Conservation (phyloP, 805 yeast species). For the Cyberlindnera japonica region DNA sequence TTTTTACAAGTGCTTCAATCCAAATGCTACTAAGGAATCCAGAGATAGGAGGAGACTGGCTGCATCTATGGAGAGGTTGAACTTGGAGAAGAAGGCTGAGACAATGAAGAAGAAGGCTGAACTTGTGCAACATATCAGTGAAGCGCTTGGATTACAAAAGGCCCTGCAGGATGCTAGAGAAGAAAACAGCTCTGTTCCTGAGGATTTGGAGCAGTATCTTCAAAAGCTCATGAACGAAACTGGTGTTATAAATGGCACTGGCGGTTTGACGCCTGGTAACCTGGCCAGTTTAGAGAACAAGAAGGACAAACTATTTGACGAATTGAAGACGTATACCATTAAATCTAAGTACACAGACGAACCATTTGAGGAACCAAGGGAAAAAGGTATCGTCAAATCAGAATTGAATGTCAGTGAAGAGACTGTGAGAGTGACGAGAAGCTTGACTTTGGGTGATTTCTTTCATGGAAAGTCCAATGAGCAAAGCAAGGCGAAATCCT, state of each 20-base stretch:
- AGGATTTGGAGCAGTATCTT: conserved; percentile 29
- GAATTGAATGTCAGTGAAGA: conserved; percentile 49
- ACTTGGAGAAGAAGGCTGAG: conserved; percentile 8
- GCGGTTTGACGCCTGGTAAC: conserved; percentile 22
- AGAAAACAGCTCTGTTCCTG: conserved; percentile 33
- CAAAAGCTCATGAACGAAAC: conserved; percentile 31
- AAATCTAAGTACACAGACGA: conserved; percentile 23
- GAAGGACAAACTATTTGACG: conserved; percentile 18
- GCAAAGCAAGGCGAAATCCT: not conserved
- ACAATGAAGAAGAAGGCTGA: conserved; percentile 7
- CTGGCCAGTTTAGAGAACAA: conserved; percentile 20
- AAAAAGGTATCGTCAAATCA: conserved; percentile 52
- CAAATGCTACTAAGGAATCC: not conserved
- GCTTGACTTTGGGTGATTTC: conserved; percentile 66
- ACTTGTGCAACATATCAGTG: conserved; percentile 45
- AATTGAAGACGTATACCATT: conserved; percentile 21
- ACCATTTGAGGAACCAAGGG: conserved; percentile 13
- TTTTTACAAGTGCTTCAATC: conserved; percentile 17
- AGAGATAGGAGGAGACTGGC: not conserved
- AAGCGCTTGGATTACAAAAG: conserved; percentile 53
- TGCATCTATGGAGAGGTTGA: not conserved
- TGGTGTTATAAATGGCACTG: conserved; percentile 40
- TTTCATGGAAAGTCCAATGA: conserved; percentile 30
- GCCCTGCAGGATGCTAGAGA: conserved; percentile 56
- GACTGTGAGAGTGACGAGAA: conserved; percentile 59